A percentile compares a stretch with the other conserved stretches of the same genome.
Evolutionary conservation across 164 flowering plant species (phyloP).

Genomic region (Amborella trichopoda): DNA sequence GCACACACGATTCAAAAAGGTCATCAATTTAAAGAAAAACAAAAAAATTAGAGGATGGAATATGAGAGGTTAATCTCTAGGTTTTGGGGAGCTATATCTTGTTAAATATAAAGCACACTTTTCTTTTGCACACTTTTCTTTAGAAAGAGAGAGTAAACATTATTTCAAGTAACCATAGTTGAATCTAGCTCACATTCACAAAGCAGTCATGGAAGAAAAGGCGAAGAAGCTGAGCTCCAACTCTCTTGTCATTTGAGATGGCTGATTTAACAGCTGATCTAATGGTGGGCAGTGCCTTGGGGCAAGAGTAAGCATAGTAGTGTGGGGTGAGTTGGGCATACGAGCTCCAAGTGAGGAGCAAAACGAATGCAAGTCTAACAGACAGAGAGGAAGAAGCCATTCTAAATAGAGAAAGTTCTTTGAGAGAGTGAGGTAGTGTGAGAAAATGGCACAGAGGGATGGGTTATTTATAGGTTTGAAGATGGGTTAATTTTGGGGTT

Average conservation of each 20-base stretch:
- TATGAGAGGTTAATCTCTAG: neutral
- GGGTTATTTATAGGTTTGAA: too few relatives aligned
- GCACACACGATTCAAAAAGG: too few relatives aligned
- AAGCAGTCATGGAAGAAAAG: conserved; percentile 1
- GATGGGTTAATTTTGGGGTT: too few relatives aligned
- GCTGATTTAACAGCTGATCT: neutral
- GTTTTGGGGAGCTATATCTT: neutral
- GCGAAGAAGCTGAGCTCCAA: neutral
- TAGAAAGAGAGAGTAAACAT: neutral
- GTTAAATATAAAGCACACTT: neutral
- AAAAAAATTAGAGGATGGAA: neutral
- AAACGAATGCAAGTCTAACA: neutral
- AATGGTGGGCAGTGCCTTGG: neutral
- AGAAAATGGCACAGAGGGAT: neutral
- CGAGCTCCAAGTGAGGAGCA: neutral
- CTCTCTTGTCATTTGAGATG: neutral
- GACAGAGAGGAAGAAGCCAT: neutral
- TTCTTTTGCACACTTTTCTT: neutral
- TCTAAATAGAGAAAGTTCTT: neutral
- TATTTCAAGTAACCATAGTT: too few relatives aligned
- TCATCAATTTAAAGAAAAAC: neutral
- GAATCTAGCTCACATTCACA: too few relatives aligned
- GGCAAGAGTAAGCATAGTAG: neutral
- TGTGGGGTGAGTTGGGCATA: neutral
- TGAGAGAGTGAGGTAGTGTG: conserved; percentile 3